Conservation (phyloP, 2,329 filamentous ascomycete species). For the Alternaria alternata region DNA sequence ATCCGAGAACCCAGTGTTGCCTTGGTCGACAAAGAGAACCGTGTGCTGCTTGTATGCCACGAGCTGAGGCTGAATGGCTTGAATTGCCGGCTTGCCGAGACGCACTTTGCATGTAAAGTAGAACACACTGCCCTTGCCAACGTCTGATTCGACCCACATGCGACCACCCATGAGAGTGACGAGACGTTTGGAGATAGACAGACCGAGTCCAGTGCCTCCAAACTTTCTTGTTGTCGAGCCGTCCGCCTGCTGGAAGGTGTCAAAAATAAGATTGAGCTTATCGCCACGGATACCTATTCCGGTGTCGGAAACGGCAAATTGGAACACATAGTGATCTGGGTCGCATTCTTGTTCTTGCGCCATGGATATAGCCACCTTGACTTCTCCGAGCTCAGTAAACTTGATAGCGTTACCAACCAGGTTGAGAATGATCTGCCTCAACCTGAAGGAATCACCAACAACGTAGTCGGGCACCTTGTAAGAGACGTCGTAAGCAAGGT, state of each 20-base stretch:
- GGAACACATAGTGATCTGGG: conserved; percentile 85
- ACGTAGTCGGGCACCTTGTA: conserved; percentile 94
- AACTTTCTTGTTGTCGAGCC: conserved; percentile 96
- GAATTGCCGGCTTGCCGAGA: conserved; percentile 79
- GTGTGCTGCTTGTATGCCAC: conserved; percentile 91
- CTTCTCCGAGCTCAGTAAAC: conserved; percentile 96
- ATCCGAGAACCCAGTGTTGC: conserved; percentile 77
- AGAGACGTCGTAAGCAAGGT: conserved; percentile 92
- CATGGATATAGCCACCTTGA: conserved; percentile 88
- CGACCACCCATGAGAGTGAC: conserved; percentile 97
- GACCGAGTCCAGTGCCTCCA: conserved; percentile 88
- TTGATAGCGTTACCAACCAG: conserved; percentile 98
- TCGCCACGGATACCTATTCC: conserved; percentile 96
- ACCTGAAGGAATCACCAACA: conserved; percentile 93
- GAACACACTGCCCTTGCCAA: conserved; percentile 91
- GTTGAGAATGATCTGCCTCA: conserved; percentile 96
- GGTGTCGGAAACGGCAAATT: conserved; percentile 95
- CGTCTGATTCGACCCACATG: conserved; percentile 94
- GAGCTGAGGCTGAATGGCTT: conserved; percentile 81
- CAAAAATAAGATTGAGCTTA: conserved; percentile 96
- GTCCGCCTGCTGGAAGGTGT: conserved; percentile 98
- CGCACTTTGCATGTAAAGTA: conserved; percentile 95
- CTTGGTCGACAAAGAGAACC: conserved; percentile 93
- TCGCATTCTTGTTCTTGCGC: conserved; percentile 71
- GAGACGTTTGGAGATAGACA: conserved; percentile 93